Evolutionary conservation across 2,329 filamentous ascomycete species (phyloP).

Genomic region (Diaporthe eres): DNA sequence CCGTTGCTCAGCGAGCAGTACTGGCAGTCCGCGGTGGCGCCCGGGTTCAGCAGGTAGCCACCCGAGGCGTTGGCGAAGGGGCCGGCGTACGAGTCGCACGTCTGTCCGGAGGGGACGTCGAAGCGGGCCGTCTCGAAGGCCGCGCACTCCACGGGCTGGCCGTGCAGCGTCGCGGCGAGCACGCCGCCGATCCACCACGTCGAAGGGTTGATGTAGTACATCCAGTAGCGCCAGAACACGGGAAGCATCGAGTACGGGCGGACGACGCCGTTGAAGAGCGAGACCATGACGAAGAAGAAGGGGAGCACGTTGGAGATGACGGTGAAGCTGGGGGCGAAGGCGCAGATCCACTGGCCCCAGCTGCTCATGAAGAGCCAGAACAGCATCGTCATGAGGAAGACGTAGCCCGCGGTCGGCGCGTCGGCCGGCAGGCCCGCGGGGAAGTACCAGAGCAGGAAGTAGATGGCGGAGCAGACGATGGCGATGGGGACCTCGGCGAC

Average conservation of each 20-base stretch:
- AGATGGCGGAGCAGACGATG: constrained; percentile 74
- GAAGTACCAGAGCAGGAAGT: constrained; percentile 80
- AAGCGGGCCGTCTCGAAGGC: constrained; percentile 55
- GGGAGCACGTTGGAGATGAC: constrained; percentile 80
- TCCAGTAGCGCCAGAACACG: constrained; percentile 81
- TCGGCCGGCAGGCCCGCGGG: constrained; percentile 78
- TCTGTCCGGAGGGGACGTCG: constrained; percentile 68
- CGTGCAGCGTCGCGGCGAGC: constrained; percentile 70
- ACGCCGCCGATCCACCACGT: constrained; percentile 82
- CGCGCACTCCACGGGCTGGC: constrained; percentile 21
- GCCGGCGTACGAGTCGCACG: constrained; percentile 72
- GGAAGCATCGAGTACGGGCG: constrained; percentile 75
- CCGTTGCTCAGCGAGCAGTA: constrained; percentile 70
- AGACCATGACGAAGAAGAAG: constrained; percentile 84
- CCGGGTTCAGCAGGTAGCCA: constrained; percentile 72
- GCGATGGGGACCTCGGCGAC: constrained; percentile 80
- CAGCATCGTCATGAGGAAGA: constrained; percentile 74
- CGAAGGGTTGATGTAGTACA: constrained; percentile 77
- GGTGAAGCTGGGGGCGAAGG: constrained; percentile 85
- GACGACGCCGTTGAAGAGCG: constrained; percentile 80
- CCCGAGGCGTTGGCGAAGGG: constrained; percentile 66
- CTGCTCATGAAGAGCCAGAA: constrained; percentile 82
- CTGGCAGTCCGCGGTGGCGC: constrained; percentile 73
- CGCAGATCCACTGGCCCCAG: constrained; percentile 89
- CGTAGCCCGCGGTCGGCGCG: constrained; percentile 38